These are phyloP conservation scores for Aspergillus pseudoterreus DNA, from an alignment of 2,329 filamentous ascomycete genomes.

Conservation along the genomic window DNA sequence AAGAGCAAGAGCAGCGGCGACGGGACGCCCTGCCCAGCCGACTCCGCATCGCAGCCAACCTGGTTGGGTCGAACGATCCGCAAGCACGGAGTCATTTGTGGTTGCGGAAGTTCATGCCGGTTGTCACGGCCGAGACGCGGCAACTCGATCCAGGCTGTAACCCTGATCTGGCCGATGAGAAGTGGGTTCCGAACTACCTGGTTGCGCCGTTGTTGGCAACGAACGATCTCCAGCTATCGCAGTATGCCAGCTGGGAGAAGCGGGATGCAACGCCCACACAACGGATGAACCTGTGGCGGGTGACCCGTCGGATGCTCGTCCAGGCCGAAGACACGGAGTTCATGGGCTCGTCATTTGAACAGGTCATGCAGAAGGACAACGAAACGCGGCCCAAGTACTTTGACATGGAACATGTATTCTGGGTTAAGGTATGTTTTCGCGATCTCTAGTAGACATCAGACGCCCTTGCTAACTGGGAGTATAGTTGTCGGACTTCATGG, in stretches of 20 bases:
- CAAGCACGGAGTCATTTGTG: constrained; percentile 40
- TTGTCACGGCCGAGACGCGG: constrained; percentile 42
- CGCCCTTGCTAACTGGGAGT: constrained; percentile 9
- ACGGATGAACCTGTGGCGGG: constrained; percentile 46
- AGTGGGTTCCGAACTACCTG: constrained; percentile 49
- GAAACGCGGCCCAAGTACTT: constrained; percentile 47
- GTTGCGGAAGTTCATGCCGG: constrained; percentile 45
- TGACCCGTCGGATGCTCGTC: constrained; percentile 44
- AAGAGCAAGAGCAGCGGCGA: constrained; percentile 45
- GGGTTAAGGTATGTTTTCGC: constrained; percentile 43
- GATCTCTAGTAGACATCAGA: not conserved
- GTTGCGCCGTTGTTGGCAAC: constrained; percentile 47
- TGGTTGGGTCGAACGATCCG: constrained; percentile 42
- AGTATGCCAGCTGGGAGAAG: constrained; percentile 47
- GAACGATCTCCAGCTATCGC: constrained; percentile 47
- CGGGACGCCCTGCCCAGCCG: constrained; percentile 45
- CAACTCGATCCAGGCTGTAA: constrained; percentile 41
- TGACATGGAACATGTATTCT: constrained; percentile 49
- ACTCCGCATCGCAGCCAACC: constrained; percentile 42
- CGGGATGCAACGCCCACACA: constrained; percentile 41
- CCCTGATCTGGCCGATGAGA: constrained; percentile 37
- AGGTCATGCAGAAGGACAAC: constrained; percentile 39
- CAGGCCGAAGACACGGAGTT: constrained; percentile 38
- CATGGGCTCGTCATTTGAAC: constrained; percentile 33
- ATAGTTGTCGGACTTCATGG: constrained; percentile 49